Evolutionary conservation across 2,329 filamentous ascomycete species (phyloP), one percentile per base, ranked within the genome.

Genomic region (Aureobasidium melanogenum): DNA sequence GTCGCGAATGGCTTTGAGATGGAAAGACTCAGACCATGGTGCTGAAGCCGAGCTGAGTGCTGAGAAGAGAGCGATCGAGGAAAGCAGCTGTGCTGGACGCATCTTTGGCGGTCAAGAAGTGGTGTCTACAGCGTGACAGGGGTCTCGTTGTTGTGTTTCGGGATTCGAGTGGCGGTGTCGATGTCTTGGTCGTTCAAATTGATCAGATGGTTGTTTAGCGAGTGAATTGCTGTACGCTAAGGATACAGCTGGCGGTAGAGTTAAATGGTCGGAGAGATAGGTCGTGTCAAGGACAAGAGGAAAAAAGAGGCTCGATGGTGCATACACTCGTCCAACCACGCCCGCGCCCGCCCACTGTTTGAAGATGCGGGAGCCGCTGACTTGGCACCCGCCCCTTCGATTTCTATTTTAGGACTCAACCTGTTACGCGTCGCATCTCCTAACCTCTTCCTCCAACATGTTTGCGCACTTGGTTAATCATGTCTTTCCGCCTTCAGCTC

Each of bases 21-120:
- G 65, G 26, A 65, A 64, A 22, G 66, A 64, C 64, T 66, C 69
- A 64, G 61, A 66, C 34, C 65, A 66, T 26, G 67, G 66, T 65
- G 67, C 69, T 19, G 69, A 70, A 51, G 68, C 65, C 36, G 68
- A 68, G 50, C 70, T 64, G 36, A 70, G 64, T 24, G 70, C 66
- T 63, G 72, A 66, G 30, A 72, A 64, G 58, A 71, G 64, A 50
- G 68, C 64, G 43, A 70, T 64, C 24, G 56, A 59, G 34, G 72
- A 66, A 48, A 73, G 63, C 48, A 73, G 48, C 48, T 67, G 64
- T 38, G 69, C 65, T 43, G 71, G 67, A 65, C 71, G 69, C 72
- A 74, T 74, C 46, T 63, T 66, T 66, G n/a, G 38, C 34, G n/a
- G 24, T 19, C 17, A 24, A 8, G 14, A 12, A 43, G 50, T 41